A percentile compares a stretch with the other conserved stretches of the same genome.
These are phyloP conservation scores for Tylopilus rubrobrunneus DNA, from an alignment of 768 basidiomycete genomes.

Conservation along the genomic window DNA sequence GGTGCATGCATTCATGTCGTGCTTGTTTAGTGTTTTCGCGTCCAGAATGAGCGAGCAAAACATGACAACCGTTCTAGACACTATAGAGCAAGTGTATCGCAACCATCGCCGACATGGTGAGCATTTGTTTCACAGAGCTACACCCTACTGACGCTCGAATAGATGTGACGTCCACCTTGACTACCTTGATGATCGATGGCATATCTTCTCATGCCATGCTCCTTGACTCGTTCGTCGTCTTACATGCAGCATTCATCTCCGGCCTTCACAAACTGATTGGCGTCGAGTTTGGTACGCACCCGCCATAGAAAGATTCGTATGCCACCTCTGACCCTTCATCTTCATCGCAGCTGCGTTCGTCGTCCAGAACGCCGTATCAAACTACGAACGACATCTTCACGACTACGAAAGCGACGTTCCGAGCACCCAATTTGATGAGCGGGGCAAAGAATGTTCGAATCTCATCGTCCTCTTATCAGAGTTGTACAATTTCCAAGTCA, in stretches of 20 bases:
- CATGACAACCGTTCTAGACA: conserved; percentile 66
- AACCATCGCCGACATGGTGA: conserved; percentile 74
- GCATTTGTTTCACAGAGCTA: conserved; percentile 10
- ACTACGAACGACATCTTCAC: conserved; percentile 60
- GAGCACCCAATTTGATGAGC: conserved; percentile 31
- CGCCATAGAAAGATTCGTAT: background rate
- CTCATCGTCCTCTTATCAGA: conserved; percentile 84
- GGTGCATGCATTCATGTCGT: background rate
- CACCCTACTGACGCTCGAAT: conserved; percentile 7
- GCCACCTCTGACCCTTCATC: background rate
- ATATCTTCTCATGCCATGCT: conserved; percentile 78
- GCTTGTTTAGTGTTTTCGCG: background rate
- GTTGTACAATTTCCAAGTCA: conserved; percentile 93
- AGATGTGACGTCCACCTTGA: conserved; percentile 84
- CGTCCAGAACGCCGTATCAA: conserved; percentile 64
- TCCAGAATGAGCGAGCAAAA: conserved; percentile 88
- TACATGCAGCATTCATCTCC: conserved; percentile 83
- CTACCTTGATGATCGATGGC: conserved; percentile 70
- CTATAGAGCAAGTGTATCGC: conserved; percentile 74
- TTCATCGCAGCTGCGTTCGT: conserved; percentile 68
- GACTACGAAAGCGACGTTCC: conserved; percentile 22
- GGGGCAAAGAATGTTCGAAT: conserved; percentile 88
- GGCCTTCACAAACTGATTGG: conserved; percentile 78
- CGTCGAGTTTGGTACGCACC: conserved; percentile 78
- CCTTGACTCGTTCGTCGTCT: conserved; percentile 84